Conservation (phyloP, 164 flowering plant genomes). For the Dillenia turbinata region DNA sequence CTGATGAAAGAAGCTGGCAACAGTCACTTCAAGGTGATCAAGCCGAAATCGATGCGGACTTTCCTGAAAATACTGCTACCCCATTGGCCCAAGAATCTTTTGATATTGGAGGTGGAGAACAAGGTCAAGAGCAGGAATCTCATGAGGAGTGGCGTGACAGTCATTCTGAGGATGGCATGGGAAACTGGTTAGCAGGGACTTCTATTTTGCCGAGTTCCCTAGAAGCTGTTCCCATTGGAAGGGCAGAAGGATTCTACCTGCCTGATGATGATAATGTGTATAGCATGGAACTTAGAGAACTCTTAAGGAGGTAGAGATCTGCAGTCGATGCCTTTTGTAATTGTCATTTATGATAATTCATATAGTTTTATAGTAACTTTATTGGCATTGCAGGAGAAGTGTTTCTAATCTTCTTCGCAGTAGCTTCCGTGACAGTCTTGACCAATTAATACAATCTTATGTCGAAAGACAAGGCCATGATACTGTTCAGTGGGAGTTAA, state of each 20-base stretch:
- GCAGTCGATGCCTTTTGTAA: neutral
- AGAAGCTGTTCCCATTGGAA: constrained; percentile 20
- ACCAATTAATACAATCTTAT: constrained; percentile 79
- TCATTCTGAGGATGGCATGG: constrained; percentile 31
- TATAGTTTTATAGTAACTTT: neutral
- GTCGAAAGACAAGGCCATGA: constrained; percentile 74
- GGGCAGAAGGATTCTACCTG: constrained; percentile 28
- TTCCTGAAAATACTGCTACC: constrained; percentile 1
- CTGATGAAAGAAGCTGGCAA: constrained; percentile 21
- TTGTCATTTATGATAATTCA: neutral
- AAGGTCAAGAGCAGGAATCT: constrained; percentile 22
- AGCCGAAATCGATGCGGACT: no score
- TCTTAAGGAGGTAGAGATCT: constrained; percentile 41
- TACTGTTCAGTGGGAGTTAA: constrained; percentile 62
- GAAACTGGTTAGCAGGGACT: constrained; percentile 33
- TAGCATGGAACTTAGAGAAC: constrained; percentile 50
- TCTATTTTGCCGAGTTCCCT: constrained; percentile 10
- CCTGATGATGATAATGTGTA: constrained; percentile 57
- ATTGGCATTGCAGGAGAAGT: constrained; percentile 60
- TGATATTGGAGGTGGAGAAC: constrained; percentile 20
- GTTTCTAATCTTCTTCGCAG: constrained; percentile 91
- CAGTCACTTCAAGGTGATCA: constrained; percentile 3
- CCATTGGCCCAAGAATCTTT: constrained; percentile 13
- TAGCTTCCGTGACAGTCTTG: constrained; percentile 81
- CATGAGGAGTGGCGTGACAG: constrained; percentile 28